Base-by-base conservation (phyloP, 1,284 basidiomycete species). In the Tranzscheliella williamsii region DNA sequence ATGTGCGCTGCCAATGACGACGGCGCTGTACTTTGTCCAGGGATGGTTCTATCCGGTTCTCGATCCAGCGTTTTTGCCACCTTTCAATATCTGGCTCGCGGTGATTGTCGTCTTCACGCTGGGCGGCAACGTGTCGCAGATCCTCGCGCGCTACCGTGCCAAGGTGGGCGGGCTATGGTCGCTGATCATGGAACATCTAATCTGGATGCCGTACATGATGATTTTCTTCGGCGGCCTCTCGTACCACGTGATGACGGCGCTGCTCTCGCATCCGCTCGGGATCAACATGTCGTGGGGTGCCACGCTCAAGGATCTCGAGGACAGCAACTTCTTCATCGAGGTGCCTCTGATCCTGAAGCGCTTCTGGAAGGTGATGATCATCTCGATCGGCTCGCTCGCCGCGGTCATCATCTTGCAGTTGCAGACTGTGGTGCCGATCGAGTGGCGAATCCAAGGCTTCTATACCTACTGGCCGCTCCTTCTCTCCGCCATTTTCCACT, bases 261-360 rank as follows among this genome's bases (percentile, higher is more conserved):
- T 91, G 17, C 81, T 89, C n/a, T 85, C 88, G 0, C 90, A 92
- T 75, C 54, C 89, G 44, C 85, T 90, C 77, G 88, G 87, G 3
- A 89, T 88, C 79, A 85, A 91, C 78, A 91, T 91, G 81, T 84
- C 83, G 9, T 90, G 87, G 87, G 84, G 51, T 7, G 49, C 68
- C 0, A 71, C 68, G 18, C 24, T 54, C 57, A 69, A 71, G 56
- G 62, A 66, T 21, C 26, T 70, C 24, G 56, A 60, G 18, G 52
- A 67, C 24, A 42, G 41, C 38, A 90, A 91, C 78, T 91, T 91
- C 81, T 91, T 89, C 84, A 84, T 87, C 42, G 90, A 92, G 76
- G 85, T 90, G 7, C 90, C 90, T 0, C 84, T 83, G 54, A 91
- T 91, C 75, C 79, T 67, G 29, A 50, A 51, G 35, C 26, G 55